Conservation (phyloP, 2,329 filamentous ascomycete genomes). For the Dendrostoma leiphaemia region DNA sequence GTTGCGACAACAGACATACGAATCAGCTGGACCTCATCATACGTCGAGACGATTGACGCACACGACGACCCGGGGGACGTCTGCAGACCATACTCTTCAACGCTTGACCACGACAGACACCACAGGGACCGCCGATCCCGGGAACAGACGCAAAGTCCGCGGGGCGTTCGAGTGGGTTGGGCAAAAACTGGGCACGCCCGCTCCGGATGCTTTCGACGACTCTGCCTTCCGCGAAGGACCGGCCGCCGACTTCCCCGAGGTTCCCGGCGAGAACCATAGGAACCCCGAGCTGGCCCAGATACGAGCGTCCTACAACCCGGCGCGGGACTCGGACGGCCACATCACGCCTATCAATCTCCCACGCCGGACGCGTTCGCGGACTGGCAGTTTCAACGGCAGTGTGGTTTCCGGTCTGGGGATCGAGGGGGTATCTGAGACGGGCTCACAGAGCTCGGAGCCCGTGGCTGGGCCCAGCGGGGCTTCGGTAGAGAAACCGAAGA, state of each 20-base stretch:
- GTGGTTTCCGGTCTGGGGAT: conserved; percentile 1
- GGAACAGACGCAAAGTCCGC: background rate
- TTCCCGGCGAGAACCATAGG: conserved; percentile 8
- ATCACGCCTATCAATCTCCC: background rate
- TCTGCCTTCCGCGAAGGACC: background rate
- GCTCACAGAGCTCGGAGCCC: background rate
- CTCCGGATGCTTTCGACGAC: conserved; percentile 8
- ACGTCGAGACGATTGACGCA: background rate
- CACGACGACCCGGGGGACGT: background rate
- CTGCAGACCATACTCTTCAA: background rate
- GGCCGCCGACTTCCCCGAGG: conserved; percentile 6
- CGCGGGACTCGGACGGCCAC: background rate
- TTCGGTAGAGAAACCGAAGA: background rate
- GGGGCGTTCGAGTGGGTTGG: conserved; percentile 3
- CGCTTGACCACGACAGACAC: background rate
- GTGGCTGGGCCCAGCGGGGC: background rate
- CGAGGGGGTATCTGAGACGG: background rate
- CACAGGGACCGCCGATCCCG: background rate
- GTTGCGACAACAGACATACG: background rate
- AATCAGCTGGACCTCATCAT: background rate
- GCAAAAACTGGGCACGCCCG: conserved; percentile 3
- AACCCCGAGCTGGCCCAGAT: conserved; percentile 3
- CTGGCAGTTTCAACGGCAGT: conserved; percentile 1
- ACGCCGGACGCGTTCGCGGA: background rate
- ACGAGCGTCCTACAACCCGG: conserved; percentile 4